Percentiles rank a stretch among this genome's conserved stretches.
Evolutionary conservation across 768 basidiomycete species (phyloP).

Genomic region (Phylloporus sp.): DNA sequence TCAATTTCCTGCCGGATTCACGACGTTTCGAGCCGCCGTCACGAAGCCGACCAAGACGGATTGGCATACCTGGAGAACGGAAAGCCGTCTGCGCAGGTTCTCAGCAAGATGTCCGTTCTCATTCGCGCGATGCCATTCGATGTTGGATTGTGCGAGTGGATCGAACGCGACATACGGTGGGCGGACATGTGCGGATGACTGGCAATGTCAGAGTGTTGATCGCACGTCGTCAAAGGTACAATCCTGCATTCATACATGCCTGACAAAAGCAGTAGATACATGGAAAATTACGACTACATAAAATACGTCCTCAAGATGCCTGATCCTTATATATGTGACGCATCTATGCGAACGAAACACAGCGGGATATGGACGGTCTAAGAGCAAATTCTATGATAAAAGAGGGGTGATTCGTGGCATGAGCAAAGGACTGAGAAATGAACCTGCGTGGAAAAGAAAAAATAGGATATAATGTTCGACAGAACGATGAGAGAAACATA

Average conservation of each 20-base stretch:
- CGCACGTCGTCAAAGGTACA: conserved; percentile 17
- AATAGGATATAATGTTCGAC: conserved; percentile 21
- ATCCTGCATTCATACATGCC: conserved; percentile 20
- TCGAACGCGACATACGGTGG: conserved; percentile 8
- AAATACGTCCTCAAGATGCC: conserved; percentile 34
- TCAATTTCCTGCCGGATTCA: conserved; percentile 27
- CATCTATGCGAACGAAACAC: conserved; percentile 24
- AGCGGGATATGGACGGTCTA: conserved; percentile 18
- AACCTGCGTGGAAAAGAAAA: conserved; percentile 2
- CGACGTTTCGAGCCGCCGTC: conserved; percentile 2
- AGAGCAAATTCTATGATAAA: conserved; percentile 20
- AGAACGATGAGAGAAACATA: conserved; percentile 5
- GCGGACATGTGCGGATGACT: too few species aligned
- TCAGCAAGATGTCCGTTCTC: conserved; percentile 15
- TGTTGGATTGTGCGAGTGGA: conserved; percentile 20
- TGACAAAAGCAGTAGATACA: conserved; percentile 23
- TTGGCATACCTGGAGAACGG: conserved; percentile 31
- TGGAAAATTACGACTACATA: conserved; percentile 30
- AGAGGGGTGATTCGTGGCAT: conserved; percentile 9
- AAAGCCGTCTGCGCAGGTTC: conserved; percentile 26
- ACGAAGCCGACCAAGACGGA: neutral
- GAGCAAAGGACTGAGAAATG: conserved; percentile 3
- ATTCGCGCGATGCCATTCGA: conserved; percentile 23
- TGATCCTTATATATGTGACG: conserved; percentile 30
- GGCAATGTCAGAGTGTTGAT: too few species aligned